These are phyloP conservation scores for Paraphoma chrysanthemicola DNA, from an alignment of 2,329 filamentous ascomycete species.

Conservation along the genomic window DNA sequence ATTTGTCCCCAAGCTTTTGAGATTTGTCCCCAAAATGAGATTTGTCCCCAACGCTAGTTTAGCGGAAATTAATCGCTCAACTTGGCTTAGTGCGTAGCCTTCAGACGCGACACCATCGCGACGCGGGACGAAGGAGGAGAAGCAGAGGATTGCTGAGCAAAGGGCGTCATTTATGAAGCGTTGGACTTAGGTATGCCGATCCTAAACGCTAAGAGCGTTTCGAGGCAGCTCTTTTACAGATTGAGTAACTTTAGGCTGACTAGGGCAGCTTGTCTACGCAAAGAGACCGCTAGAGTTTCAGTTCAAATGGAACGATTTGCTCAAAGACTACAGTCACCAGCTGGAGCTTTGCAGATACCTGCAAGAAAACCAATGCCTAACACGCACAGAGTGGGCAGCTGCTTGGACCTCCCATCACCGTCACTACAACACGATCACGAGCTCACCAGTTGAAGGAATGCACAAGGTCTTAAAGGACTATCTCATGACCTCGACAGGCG, in stretches of 20 bases:
- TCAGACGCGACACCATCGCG: too few relatives aligned
- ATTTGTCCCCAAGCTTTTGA: too few relatives aligned
- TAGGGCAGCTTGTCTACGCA: constrained; percentile 16
- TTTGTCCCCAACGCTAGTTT: too few relatives aligned
- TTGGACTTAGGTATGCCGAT: constrained; percentile 12
- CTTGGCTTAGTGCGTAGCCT: too few relatives aligned
- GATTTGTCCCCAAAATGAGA: too few relatives aligned
- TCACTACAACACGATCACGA: constrained; percentile 16
- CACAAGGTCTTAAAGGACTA: constrained; percentile 18
- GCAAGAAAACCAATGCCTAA: constrained; percentile 6
- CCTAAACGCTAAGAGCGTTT: background rate
- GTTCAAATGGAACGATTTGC: constrained; percentile 7
- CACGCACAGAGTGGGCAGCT: constrained; percentile 13
- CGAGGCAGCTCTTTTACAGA: background rate
- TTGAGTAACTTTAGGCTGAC: constrained; percentile 3
- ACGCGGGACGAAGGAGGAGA: constrained; percentile 13
- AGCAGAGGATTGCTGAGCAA: constrained; percentile 11
- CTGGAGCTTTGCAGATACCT: constrained; percentile 12
- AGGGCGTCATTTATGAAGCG: constrained; percentile 15
- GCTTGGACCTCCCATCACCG: constrained; percentile 12
- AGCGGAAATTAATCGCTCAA: too few relatives aligned
- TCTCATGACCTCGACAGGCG: constrained; percentile 16
- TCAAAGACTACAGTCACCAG: constrained; percentile 14
- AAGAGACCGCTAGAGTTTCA: constrained; percentile 15
- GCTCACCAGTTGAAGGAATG: constrained; percentile 15